A percentile compares a stretch with the other conserved stretches of the same genome.
These are phyloP conservation scores for Podochytrium sp. DNA, from an alignment of 192 early-diverging fungal genomes.

Conservation along the genomic window DNA sequence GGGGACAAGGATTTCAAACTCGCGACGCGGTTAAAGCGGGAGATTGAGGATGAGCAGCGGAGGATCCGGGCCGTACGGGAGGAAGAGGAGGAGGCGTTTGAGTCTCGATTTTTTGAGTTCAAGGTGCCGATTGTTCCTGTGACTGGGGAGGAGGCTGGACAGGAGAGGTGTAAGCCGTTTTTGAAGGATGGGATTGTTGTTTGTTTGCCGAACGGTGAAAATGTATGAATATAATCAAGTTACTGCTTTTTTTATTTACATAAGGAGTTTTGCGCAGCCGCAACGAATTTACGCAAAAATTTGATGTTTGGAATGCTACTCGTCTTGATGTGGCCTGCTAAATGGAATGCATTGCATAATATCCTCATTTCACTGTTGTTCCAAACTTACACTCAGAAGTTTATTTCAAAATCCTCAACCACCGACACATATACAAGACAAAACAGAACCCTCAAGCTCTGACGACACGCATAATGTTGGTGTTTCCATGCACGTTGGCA, in stretches of 20 bases:
- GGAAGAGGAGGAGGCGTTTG: constrained; percentile 50
- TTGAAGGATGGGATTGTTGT: constrained; percentile 33
- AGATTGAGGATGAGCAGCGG: constrained; percentile 72
- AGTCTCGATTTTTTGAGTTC: constrained; percentile 65
- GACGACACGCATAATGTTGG: constrained; percentile 57
- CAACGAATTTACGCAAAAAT: no score
- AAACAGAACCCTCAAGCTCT: constrained; percentile 44
- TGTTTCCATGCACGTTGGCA: constrained; percentile 39
- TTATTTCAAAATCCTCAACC: no score
- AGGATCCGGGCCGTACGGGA: constrained; percentile 53
- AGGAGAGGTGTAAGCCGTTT: constrained; percentile 32
- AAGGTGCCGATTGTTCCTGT: constrained; percentile 15
- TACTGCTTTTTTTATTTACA: no score
- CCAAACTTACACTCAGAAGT: no score
- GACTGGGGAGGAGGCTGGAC: neutral
- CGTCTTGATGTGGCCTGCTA: no score
- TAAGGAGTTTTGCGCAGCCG: no score
- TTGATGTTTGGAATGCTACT: no score
- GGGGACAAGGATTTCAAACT: constrained; percentile 55
- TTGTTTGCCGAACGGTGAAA: constrained; percentile 40
- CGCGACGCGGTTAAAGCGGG: constrained; percentile 69
- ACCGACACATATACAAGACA: no score
- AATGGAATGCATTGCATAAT: no score
- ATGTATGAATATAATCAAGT: no score
- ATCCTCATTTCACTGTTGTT: no score